Evolutionary conservation across 441 rosid species (phyloP), one percentile per base, ranked within the genome.

Genomic region (Rhodomyrtus psidioides): DNA sequence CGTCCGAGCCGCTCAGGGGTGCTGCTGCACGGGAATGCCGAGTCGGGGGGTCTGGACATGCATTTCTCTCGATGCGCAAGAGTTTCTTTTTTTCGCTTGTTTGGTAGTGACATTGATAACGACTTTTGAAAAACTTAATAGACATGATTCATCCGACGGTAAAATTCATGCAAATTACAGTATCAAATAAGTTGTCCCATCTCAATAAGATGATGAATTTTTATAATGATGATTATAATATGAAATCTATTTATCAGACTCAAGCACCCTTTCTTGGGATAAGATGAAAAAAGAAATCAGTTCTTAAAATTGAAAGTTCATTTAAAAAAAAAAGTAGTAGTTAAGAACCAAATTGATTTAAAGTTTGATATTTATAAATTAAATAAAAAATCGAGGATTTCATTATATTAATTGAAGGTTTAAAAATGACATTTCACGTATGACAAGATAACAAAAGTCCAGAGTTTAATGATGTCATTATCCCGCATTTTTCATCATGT

Each of bases 91-190:
- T 13, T 5, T 6, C 54, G 1, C 54, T 53, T 28, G 10, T 10
- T 27, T 0, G 12, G 16, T 27, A 42, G 23, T 60, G 2, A 0
- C 1, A 14, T 15, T 15, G 23, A 3, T 65, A 19, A 5, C 0
- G 7, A 19, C 4, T 14, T 7, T 65, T 17, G 9, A 24, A 2
- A 30, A 34, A 65, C 46, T 65, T 7, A 5, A 34, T 65, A 19
- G 14, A 34, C 24, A 15, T 6, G 6, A 6, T 53, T 15, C 19
- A 15, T 53, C 6, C 15, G 15, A 53, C 14, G 54, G 5, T 19
- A 14, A 53, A 15, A 14, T 53, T 53, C 17, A 53, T 14, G 17
- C 1, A 15, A 53, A 14, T 30, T 5, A 14, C 7, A 12, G 12
- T 9, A 5, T 2, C 2, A 0, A 30, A 65, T 65, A 23, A 59